Evolutionary conservation across 2,329 filamentous ascomycete species (phyloP), one percentile per base, ranked within the genome.

Genomic region (Tolypocladium tundrense): DNA sequence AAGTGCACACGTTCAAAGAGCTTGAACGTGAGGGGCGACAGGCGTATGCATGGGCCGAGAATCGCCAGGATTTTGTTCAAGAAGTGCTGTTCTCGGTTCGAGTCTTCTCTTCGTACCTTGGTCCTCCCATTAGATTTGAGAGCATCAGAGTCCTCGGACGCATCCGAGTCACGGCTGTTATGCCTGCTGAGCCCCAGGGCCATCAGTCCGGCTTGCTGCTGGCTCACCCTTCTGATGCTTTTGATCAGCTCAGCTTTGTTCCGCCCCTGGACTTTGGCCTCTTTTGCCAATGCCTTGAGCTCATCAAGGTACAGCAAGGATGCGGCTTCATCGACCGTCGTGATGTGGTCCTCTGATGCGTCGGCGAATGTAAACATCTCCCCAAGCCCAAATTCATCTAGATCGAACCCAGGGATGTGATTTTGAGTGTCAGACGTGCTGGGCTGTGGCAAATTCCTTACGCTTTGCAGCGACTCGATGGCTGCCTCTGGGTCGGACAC

Each of bases 1-100:
- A 99, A 76, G 73, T 97, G 94, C 0, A 97, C 91, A 33, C 94
- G 84, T 70, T 97, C 91, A 66, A 99, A 99, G 0, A 99, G 80
- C 66, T 86, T 90, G 61, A 91, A 82, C 0, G 87, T 81, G 0
- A 82, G 74, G 0, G 87, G 73, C 0, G 90, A 90, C 14, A 99
- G 81, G 42, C 93, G 82, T 60, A 97, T 87, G 63, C 92, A 96
- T 16, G 91, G 85, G 0, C 94, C 94, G 0, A 89, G 88, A 58
- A 86, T 85, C 37, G 80, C 79, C 64, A 92, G 73, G 48, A 96
- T 93, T 71, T 91, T 96, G 54, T 80, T 77, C 1, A 91, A 74
- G 64, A 93, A 94, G 70, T 94, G 84, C 10, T 79, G 77, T 67
- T 91, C 87, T 62, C 90, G 80, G 65, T 89, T 92, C 19, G 77